These are phyloP conservation scores for Yamadazyma jaroonii DNA, from an alignment of 1,139 yeast species.

Conservation along the genomic window DNA sequence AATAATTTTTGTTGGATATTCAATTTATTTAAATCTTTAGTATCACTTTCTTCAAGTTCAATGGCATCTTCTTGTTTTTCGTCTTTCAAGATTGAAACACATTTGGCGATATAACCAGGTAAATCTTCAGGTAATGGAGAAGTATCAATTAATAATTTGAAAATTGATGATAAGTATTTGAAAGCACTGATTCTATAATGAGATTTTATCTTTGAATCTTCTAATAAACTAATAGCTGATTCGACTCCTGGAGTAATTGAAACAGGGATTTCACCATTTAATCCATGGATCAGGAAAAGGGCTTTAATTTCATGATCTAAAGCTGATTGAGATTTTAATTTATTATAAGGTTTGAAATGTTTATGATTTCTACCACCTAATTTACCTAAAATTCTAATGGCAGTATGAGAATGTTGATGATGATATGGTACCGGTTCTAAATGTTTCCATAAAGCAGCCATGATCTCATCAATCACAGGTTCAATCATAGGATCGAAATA, in stretches of 20 bases:
- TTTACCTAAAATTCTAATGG: conserved; percentile 89
- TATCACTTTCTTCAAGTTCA: conserved; percentile 39
- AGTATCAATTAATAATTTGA: conserved; percentile 69
- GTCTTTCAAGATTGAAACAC: conserved; percentile 47
- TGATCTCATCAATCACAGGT: conserved; percentile 90
- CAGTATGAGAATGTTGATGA: conserved; percentile 92
- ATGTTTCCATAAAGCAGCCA: conserved; percentile 91
- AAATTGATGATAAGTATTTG: conserved; percentile 62
- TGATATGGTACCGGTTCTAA: conserved; percentile 89
- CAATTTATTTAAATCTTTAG: conserved; percentile 49
- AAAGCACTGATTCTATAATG: conserved; percentile 79
- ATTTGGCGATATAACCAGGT: conserved; percentile 38
- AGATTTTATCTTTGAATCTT: conserved; percentile 60
- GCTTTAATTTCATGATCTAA: conserved; percentile 71
- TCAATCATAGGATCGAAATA: conserved; percentile 96
- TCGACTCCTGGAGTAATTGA: conserved; percentile 81
- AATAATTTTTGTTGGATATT: conserved; percentile 61
- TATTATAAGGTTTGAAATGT: conserved; percentile 71
- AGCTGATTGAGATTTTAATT: conserved; percentile 54
- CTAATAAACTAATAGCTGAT: conserved; percentile 66
- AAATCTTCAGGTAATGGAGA: conserved; percentile 60
- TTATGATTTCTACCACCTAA: conserved; percentile 94
- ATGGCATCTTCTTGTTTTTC: conserved; percentile 39
- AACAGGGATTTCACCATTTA: conserved; percentile 58
- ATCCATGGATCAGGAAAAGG: conserved; percentile 67